phyloP scores from a whole-genome alignment of 2,329 filamentous ascomycete genomes.

The Davidsoniella virescens region DNA sequence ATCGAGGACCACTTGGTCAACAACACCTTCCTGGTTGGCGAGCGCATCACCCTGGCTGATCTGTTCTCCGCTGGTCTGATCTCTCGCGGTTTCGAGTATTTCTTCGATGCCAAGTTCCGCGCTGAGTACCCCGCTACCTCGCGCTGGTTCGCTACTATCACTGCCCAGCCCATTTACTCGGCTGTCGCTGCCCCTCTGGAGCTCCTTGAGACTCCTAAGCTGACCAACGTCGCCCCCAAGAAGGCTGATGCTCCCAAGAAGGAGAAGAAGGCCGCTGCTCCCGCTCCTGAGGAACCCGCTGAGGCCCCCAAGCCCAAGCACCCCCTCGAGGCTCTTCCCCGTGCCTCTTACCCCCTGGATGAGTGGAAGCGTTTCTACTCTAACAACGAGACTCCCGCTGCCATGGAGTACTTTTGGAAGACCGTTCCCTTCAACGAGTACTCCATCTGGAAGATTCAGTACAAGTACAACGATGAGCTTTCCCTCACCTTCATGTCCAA shows the following conservation, averaged over 20 bases:
- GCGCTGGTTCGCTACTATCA: constrained; percentile 89
- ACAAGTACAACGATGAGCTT: constrained; percentile 99
- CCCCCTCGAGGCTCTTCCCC: constrained; percentile 71
- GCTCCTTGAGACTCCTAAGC: constrained; percentile 70
- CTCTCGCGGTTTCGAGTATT: constrained; percentile 77
- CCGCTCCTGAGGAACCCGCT: constrained; percentile 27
- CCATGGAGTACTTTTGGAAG: constrained; percentile 97
- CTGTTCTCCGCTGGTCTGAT: constrained; percentile 68
- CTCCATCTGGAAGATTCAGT: constrained; percentile 85
- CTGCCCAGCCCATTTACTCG: constrained; percentile 83
- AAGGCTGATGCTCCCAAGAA: constrained; percentile 58
- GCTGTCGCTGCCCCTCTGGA: constrained; percentile 59
- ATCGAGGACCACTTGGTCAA: constrained; percentile 76
- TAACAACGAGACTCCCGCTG: constrained; percentile 73
- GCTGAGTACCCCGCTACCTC: constrained; percentile 65
- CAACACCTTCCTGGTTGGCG: constrained; percentile 95
- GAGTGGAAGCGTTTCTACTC: constrained; percentile 99
- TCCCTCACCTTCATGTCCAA: constrained; percentile 97
- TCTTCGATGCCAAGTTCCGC: constrained; percentile 88
- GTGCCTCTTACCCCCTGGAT: constrained; percentile 68
- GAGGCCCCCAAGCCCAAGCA: constrained; percentile 86
- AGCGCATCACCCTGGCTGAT: constrained; percentile 94
- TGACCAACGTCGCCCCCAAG: constrained; percentile 53
- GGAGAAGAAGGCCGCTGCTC: constrained; percentile 20
- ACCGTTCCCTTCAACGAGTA: constrained; percentile 88